phyloP scores from a whole-genome alignment of 2,329 filamentous ascomycete species.

The Dichotomopilus funicola region DNA sequence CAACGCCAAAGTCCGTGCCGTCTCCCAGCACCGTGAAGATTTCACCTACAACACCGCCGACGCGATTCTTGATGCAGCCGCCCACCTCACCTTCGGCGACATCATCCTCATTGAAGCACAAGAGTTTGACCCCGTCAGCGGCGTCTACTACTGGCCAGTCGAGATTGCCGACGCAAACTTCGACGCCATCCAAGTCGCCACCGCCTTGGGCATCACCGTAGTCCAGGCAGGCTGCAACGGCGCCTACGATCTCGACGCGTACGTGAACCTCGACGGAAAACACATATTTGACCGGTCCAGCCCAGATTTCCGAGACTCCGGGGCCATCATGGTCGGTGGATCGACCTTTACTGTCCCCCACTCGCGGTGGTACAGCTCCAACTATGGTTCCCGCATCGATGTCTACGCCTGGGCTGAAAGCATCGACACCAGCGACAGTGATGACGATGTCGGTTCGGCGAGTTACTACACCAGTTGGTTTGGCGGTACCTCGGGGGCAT shows the following conservation, averaged over 20 bases:
- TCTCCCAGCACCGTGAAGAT: conserved; percentile 1
- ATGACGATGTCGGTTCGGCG: not conserved
- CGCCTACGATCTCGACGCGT: not conserved
- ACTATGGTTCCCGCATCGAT: conserved; percentile 11
- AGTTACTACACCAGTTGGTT: not conserved
- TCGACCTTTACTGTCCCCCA: not conserved
- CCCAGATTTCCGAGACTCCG: conserved; percentile 11
- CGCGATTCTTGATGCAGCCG: conserved; percentile 9
- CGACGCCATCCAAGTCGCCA: conserved; percentile 10
- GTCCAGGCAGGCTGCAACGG: conserved; percentile 12
- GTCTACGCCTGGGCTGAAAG: conserved; percentile 12
- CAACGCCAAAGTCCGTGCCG: conserved; percentile 7
- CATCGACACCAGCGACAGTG: conserved; percentile 4
- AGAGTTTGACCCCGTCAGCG: not conserved
- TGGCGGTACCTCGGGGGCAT: conserved; percentile 9
- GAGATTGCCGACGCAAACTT: conserved; percentile 12
- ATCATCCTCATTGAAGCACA: conserved; percentile 14
- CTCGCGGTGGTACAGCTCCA: not conserved
- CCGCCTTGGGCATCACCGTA: conserved; percentile 12
- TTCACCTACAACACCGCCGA: conserved; percentile 9
- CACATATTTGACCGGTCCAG: not conserved
- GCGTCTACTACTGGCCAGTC: not conserved
- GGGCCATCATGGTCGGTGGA: conserved; percentile 11
- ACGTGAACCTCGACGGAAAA: not conserved
- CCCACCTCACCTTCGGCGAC: conserved; percentile 8